Conservation (phyloP, 2,329 filamentous ascomycete genomes). For the Alternaria sp. region DNA sequence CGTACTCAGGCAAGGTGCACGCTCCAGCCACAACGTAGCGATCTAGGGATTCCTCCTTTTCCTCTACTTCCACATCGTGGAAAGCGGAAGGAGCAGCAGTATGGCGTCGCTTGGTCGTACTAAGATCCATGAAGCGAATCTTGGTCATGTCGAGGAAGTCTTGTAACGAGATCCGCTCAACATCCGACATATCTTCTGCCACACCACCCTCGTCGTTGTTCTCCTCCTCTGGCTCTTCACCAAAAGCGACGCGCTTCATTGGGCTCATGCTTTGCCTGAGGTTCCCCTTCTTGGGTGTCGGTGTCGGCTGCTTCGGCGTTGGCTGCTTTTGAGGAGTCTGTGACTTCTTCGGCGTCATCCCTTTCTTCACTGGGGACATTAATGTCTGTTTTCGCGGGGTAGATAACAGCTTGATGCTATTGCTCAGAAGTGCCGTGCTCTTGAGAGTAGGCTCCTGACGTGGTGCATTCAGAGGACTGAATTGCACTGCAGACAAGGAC, state of each 20-base stretch:
- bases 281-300: constrained; percentile 42
- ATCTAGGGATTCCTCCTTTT: constrained; percentile 66
- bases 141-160: constrained; percentile 95
- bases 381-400: constrained; percentile 56
- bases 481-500: constrained; percentile 42
- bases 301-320: constrained; percentile 51
- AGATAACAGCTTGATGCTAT: constrained; percentile 56
- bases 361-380: constrained; percentile 51
- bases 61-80: constrained; percentile 45
- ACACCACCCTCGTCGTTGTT: constrained; percentile 34
- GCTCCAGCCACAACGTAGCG: constrained; percentile 85
- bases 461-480: constrained; percentile 40
- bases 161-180: constrained; percentile 78
- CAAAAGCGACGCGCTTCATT: constrained; percentile 43
- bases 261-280: constrained; percentile 42
- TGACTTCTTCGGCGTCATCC: constrained; percentile 45
- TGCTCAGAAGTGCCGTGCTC: constrained; percentile 45
- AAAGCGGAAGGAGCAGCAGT: constrained; percentile 63
- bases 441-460: constrained; percentile 40
- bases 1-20: constrained; percentile 89
- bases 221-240: constrained; percentile 29
- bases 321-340: constrained; percentile 47
- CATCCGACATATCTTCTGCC: constrained; percentile 40
- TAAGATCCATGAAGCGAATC: constrained; percentile 97
- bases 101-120: constrained; percentile 90